Evolutionary conservation across 1,284 basidiomycete genomes (phyloP), one percentile per base, ranked within the genome.

Genomic region (Sphagnurus paluster): DNA sequence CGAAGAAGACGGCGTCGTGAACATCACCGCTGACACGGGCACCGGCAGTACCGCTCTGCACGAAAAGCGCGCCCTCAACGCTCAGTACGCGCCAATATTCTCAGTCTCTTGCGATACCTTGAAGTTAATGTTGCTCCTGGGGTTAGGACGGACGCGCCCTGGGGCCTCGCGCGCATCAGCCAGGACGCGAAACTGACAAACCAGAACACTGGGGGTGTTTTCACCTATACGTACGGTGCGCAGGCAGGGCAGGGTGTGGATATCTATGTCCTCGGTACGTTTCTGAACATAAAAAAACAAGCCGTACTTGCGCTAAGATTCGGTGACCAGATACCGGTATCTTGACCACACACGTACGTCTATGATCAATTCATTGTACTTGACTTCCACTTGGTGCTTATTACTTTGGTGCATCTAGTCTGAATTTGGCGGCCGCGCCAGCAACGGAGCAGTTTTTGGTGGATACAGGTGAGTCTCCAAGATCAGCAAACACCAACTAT

Each of bases 361-460:
- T 11, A 32, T 7, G 5, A 11, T 16, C 6, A 21, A 37, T 16
- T 5, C 21, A n/a, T 14, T 14, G 17, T 16, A 26, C 21, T 34
- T 33, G 25, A 13, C 16, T 3, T 24, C 11, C 13, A n/a, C 7
- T 13, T 26, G 4, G 11, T 4, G 2, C 24, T 17, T 14, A 3
- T 14, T 2, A 4, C n/a, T 11, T 5, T 10, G 28, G 33, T 21
- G n/a, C n/a, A n/a, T n/a, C n/a, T n/a, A n/a, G 69, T 49, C 52
- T 52, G 80, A 88, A 60, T 86, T 91, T 57, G 77, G 81, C 56
- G 84, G 84, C 26, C 81, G 87, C 48, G 87, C 87, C 46, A 55
- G 53, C 47, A 84, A 82, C 81, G 84, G 82, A 43, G 77, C 76
- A 56, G 84, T 79, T 11, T 69, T 70, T 44, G 64, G 59, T 32